Conservation (phyloP, 257 asterid species). For the Ophiorrhiza pumila region DNA sequence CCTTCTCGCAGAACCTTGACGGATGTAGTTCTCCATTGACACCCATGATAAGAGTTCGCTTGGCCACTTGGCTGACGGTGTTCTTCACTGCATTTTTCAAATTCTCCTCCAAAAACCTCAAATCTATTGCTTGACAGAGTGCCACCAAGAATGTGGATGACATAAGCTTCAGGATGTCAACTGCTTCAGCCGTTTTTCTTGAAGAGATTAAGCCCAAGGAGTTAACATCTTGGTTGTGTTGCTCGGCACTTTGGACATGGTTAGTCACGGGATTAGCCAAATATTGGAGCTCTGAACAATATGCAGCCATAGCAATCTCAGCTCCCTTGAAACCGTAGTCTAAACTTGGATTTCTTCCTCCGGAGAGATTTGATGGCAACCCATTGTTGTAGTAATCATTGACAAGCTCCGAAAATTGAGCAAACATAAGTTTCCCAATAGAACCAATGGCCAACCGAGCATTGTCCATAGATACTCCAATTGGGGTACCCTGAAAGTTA, state of each 20-base stretch:
- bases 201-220: constrained; percentile 48
- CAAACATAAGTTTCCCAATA: constrained; percentile 45
- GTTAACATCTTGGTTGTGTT: constrained; percentile 57
- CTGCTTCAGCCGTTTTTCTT: constrained; percentile 44
- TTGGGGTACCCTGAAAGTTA: constrained; percentile 51
- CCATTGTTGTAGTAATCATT: constrained; percentile 49
- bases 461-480: constrained; percentile 56
- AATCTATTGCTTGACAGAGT: constrained; percentile 43
- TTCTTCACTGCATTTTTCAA: constrained; percentile 42
- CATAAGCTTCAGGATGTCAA: constrained; percentile 45
- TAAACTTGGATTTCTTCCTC: constrained; percentile 46
- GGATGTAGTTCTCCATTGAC: constrained; percentile 49
- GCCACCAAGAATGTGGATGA: constrained; percentile 42
- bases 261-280: constrained; percentile 49
- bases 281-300: constrained; percentile 48
- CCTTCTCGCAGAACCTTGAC: constrained; percentile 46
- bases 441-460: constrained; percentile 45
- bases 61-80: constrained; percentile 44
- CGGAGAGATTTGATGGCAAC: constrained; percentile 44
- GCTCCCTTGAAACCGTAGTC: constrained; percentile 54
- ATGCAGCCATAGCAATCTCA: constrained; percentile 53
- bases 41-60: constrained; percentile 35
- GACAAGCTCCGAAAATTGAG: constrained; percentile 47
- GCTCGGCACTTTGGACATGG: constrained; percentile 53
- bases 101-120: constrained; percentile 49